Percentiles rank a stretch among this genome's conserved stretches.
Conservation (phyloP, 805 yeast genomes). For the Candida wancherniae region DNA sequence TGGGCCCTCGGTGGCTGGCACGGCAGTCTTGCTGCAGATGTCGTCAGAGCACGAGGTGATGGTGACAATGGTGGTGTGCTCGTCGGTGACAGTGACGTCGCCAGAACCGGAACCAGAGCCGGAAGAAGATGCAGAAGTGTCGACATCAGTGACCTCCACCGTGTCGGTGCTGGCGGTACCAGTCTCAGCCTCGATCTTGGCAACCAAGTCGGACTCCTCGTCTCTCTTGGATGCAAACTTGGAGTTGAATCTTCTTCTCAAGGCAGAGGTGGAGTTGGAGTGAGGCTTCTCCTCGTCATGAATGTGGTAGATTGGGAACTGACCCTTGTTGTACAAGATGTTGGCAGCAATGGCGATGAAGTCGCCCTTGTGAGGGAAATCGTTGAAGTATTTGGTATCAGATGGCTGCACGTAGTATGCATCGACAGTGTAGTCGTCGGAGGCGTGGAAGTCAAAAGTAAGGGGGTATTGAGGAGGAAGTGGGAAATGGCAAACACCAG, state of each 20-base stretch:
- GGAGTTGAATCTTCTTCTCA: slow-evolving; percentile 32
- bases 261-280: slow-evolving; percentile 37
- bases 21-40: slow-evolving; percentile 23
- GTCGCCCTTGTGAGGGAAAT: slow-evolving; percentile 30
- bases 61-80: slow-evolving; percentile 19
- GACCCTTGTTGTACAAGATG: slow-evolving; percentile 20
- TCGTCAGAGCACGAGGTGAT: slow-evolving; percentile 33
- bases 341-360: slow-evolving; percentile 30
- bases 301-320: slow-evolving; percentile 26
- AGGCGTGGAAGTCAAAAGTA: slow-evolving; percentile 22
- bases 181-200: slow-evolving; percentile 19
- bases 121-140: slow-evolving; percentile 10
- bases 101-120: slow-evolving; percentile 13
- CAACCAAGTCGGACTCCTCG: slow-evolving; percentile 21
- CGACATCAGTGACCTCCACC: slow-evolving; percentile 7
- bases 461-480: slow-evolving; percentile 27
- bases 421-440: slow-evolving; percentile 29
- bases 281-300: slow-evolving; percentile 24
- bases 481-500: slow-evolving; percentile 37
- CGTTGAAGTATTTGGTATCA: slow-evolving; percentile 27
- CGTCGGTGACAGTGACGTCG: slow-evolving; percentile 10
- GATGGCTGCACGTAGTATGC: slow-evolving; percentile 31
- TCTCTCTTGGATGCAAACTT: slow-evolving; percentile 30
- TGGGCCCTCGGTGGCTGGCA: slow-evolving; percentile 32
- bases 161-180: slow-evolving; percentile 23